Evolutionary conservation across 1,284 basidiomycete species (phyloP).

Genomic region (Puccinia polysora): DNA sequence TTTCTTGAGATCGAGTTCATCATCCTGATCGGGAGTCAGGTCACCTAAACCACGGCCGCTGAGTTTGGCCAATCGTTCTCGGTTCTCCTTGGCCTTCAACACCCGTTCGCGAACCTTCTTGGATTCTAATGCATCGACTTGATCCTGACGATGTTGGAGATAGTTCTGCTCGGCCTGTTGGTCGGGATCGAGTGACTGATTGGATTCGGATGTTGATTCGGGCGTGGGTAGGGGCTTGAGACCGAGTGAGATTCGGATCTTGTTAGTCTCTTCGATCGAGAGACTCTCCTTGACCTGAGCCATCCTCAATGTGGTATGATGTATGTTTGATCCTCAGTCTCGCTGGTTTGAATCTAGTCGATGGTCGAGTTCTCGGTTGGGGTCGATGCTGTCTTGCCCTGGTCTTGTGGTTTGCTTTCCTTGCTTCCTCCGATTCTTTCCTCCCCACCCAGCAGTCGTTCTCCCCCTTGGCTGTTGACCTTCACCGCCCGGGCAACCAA

Average conservation of each 20-base stretch:
- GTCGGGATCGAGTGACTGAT: slow-evolving; percentile 49
- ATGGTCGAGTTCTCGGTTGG: too few species aligned
- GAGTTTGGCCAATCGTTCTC: slow-evolving; percentile 81
- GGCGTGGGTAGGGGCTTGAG: slow-evolving; percentile 86
- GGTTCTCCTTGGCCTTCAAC: slow-evolving; percentile 76
- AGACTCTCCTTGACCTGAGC: slow-evolving; percentile 63
- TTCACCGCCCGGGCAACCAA: too few species aligned
- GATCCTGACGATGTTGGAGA: slow-evolving; percentile 64
- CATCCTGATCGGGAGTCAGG: slow-evolving; percentile 58
- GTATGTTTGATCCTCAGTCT: too few species aligned
- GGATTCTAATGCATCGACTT: slow-evolving; percentile 53
- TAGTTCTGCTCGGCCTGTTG: slow-evolving; percentile 75
- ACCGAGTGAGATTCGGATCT: slow-evolving; percentile 87
- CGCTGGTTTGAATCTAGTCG: too few species aligned
- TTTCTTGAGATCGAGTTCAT: slow-evolving; percentile 65
- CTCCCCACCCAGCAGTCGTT: too few species aligned
- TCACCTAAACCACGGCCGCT: slow-evolving; percentile 85
- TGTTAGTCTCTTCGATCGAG: slow-evolving; percentile 95
- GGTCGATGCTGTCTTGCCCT: too few species aligned
- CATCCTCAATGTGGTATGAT: too few species aligned
- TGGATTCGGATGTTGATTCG: slow-evolving; percentile 57
- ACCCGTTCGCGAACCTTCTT: slow-evolving; percentile 12
- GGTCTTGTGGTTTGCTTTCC: too few species aligned
- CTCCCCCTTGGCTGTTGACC: too few species aligned
- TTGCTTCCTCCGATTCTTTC: too few species aligned